Evolutionary conservation across 495 filamentous ascomycete species (phyloP).

Genomic region (Tetracladium marchalianum): DNA sequence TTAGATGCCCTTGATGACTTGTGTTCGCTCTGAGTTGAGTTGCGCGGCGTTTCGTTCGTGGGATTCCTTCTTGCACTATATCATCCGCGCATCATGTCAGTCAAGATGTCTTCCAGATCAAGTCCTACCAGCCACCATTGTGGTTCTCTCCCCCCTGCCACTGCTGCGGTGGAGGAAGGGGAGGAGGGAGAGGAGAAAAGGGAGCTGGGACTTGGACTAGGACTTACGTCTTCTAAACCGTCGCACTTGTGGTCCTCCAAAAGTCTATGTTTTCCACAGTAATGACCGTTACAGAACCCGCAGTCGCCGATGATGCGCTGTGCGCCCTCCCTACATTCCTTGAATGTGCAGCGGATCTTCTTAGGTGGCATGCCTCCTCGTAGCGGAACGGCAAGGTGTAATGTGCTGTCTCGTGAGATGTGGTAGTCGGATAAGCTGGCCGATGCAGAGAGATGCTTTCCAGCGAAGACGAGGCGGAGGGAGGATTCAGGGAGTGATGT

Average conservation of each 20-base stretch:
- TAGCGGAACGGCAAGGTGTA: conserved; percentile 36
- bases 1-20: conserved; percentile 23
- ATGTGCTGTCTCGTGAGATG: conserved; percentile 29
- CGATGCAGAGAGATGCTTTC: conserved; percentile 30
- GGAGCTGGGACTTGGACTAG: too few relatives aligned
- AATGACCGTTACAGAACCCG: conserved; percentile 86
- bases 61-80: conserved; percentile 83
- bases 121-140: conserved; percentile 42
- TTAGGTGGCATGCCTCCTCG: conserved; percentile 52
- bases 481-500: conserved; percentile 28
- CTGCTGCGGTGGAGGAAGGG: conserved; percentile 1
- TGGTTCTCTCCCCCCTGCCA: not conserved
- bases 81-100: conserved; percentile 17
- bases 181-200: too few relatives aligned
- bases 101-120: conserved; percentile 19
- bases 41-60: conserved; percentile 88
- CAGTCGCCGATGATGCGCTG: conserved; percentile 94
- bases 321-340: conserved; percentile 74
- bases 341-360: conserved; percentile 80
- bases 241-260: conserved; percentile 88
- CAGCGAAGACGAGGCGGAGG: conserved; percentile 38
- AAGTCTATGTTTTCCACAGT: conserved; percentile 87
- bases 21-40: conserved; percentile 79
- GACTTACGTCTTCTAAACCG: conserved; percentile 77
- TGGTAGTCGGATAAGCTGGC: conserved; percentile 27